Evolutionary conservation across 345 rosid genomes (phyloP), one percentile per base, ranked within the genome.

Genomic region (Rhodomyrtus tomentosa): DNA sequence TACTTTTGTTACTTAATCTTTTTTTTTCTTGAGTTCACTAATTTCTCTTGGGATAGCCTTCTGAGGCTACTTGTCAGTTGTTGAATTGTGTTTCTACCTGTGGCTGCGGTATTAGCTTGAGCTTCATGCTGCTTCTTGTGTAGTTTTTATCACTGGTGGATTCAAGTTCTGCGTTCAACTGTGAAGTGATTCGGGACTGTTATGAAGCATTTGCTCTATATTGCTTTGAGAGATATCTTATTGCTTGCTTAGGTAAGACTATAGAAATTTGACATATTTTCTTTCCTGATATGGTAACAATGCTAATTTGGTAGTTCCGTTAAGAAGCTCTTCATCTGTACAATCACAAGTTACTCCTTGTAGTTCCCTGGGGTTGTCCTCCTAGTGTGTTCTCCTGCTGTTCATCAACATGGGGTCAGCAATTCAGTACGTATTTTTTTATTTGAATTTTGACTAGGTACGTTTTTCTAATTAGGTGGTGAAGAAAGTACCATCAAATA

Each of bases 171-270:
- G 99, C 99, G 52, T 97, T 97, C 91, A 95, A 97, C 91, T 94
- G 94, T 29, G 99, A 97, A 92, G 95, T 92, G 84, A 89, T 97
- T 85, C 98, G 99, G 82, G 99, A 97, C 89, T 97, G 99, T 91
- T 97, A 97, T 85, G 99, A 97, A 91, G 99, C 99, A 86, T 95
- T 97, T 91, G 99, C 99, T 11, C 89, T 97, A 88, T 97, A 97
- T 89, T 95, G 99, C 92, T 97, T 97, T 62, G 99, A 97, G 92
- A 92, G 99, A 95, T 97, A 97, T 88, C 87, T 97, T 90, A 97
- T 97, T 84, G 99, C 99, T 62, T 97, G 99, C 90, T 88, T 97
- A 91, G 99, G 99, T 97, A 95, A 84, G 88, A 52, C 36, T 54
- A 32, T 81, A 54, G 49, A 38, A 85, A 49, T 80, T 59, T 81